Conservation (phyloP, 305 asterid species). For the Ajuga reptans region DNA sequence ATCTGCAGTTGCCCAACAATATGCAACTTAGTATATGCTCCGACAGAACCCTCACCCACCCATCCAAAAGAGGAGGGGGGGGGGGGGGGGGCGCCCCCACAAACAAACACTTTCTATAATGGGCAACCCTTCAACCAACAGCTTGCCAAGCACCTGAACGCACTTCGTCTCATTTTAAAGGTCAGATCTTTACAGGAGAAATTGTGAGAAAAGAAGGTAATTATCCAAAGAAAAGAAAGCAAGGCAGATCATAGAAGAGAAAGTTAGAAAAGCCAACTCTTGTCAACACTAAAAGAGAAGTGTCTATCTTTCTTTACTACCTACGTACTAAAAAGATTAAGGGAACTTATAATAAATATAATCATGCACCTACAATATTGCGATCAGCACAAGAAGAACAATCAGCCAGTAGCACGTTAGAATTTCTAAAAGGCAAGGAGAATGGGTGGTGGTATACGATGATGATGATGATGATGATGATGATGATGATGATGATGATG, state of each 20-base stretch:
- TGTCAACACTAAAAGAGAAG: background rate
- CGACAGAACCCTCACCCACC: background rate
- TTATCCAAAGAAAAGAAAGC: background rate
- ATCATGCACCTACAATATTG: background rate
- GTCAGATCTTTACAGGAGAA: background rate
- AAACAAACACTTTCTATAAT: background rate
- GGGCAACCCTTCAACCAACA: background rate
- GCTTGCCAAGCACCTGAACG: background rate
- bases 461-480: conserved; percentile 16
- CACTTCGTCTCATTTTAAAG: background rate
- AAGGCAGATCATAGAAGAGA: background rate
- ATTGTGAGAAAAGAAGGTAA: background rate
- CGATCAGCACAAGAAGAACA: conserved; percentile 9
- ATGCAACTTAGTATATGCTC: background rate
- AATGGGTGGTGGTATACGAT: background rate
- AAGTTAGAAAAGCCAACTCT: background rate
- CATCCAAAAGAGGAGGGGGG: background rate
- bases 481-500: no score
- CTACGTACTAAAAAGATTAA: background rate
- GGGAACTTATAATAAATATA: background rate
- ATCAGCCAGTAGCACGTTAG: background rate
- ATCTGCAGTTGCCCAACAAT: background rate
- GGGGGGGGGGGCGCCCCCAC: background rate
- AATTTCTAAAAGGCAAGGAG: background rate
- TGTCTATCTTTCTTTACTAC: background rate